These are phyloP conservation scores for Saccharomyces jurei DNA, from an alignment of 805 yeast genomes.

Conservation along the genomic window DNA sequence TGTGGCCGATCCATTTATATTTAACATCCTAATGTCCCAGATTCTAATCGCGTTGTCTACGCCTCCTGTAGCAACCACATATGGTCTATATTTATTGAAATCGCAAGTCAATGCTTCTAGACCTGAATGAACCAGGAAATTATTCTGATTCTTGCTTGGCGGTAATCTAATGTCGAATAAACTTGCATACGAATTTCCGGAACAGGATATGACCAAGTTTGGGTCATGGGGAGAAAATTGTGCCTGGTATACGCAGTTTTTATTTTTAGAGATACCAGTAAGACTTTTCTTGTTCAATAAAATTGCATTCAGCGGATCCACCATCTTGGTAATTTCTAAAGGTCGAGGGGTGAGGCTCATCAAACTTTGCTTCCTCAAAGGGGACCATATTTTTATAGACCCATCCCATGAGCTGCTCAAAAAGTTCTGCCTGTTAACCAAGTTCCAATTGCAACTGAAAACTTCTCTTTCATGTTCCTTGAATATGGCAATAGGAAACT, in stretches of 20 bases:
- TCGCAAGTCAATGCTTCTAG: constrained; percentile 75
- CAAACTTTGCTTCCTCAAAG: constrained; percentile 47
- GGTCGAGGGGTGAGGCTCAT: constrained; percentile 41
- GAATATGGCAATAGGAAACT: constrained; percentile 67
- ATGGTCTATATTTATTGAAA: constrained; percentile 82
- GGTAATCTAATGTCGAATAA: constrained; percentile 77
- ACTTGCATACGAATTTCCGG: constrained; percentile 67
- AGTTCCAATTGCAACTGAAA: constrained; percentile 65
- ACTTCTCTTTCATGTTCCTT: constrained; percentile 74
- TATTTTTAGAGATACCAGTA: constrained; percentile 29
- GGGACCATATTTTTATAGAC: constrained; percentile 69
- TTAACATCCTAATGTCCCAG: constrained; percentile 76
- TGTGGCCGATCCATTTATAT: not conserved
- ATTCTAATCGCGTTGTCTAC: constrained; percentile 76
- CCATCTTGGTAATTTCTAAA: constrained; percentile 22
- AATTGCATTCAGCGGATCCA: constrained; percentile 11
- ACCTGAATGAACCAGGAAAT: constrained; percentile 68
- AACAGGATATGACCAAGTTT: constrained; percentile 52
- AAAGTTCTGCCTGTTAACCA: constrained; percentile 58
- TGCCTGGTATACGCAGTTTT: constrained; percentile 71
- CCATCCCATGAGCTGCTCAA: constrained; percentile 92
- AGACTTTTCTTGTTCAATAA: constrained; percentile 28
- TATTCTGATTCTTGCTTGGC: constrained; percentile 36
- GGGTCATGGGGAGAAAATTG: constrained; percentile 81
- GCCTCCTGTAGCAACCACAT: constrained; percentile 81